phyloP scores from a whole-genome alignment of 2,329 filamentous ascomycete genomes.

The Claviceps capensis region DNA sequence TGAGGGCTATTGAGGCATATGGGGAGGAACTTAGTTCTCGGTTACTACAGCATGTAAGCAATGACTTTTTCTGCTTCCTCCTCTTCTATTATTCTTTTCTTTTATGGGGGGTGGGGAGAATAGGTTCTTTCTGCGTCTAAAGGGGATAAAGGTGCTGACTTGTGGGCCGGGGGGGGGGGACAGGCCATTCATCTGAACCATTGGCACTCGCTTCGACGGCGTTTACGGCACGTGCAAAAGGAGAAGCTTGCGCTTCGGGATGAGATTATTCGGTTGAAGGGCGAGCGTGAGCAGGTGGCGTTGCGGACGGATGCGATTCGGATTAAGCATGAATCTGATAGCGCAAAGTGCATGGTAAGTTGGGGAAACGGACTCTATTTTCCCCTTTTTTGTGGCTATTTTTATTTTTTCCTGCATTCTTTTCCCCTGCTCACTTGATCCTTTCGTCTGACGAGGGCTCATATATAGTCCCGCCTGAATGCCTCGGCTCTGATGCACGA shows the following conservation, averaged over 20 bases:
- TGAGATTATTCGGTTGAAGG: slow-evolving; percentile 44
- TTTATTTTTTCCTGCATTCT: not conserved
- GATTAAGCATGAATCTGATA: slow-evolving; percentile 42
- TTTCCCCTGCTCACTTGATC: not conserved
- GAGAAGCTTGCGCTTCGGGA: slow-evolving; percentile 43
- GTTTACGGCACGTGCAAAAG: slow-evolving; percentile 41
- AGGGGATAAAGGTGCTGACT: not conserved
- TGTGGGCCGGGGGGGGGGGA: not conserved
- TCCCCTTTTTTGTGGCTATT: not conserved
- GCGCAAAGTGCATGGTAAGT: slow-evolving; percentile 36
- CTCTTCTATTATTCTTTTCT: not conserved
- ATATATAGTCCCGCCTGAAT: slow-evolving; percentile 28
- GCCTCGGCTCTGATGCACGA: slow-evolving; percentile 48
- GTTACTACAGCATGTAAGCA: slow-evolving; percentile 44
- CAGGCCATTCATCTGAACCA: slow-evolving; percentile 47
- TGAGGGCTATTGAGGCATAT: slow-evolving; percentile 43
- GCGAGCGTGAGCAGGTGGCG: slow-evolving; percentile 47
- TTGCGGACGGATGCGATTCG: slow-evolving; percentile 50
- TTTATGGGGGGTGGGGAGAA: not conserved
- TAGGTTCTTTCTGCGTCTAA: too few relatives aligned
- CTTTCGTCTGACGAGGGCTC: not conserved
- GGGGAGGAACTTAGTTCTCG: slow-evolving; percentile 40
- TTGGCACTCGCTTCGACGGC: slow-evolving; percentile 41
- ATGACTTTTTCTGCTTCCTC: not conserved
- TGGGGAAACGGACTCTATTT: not conserved